A percentile compares a stretch with the other conserved stretches of the same genome.
Evolutionary conservation across 495 filamentous ascomycete genomes (phyloP).

Genomic region (Hyaloscypha variabilis): DNA sequence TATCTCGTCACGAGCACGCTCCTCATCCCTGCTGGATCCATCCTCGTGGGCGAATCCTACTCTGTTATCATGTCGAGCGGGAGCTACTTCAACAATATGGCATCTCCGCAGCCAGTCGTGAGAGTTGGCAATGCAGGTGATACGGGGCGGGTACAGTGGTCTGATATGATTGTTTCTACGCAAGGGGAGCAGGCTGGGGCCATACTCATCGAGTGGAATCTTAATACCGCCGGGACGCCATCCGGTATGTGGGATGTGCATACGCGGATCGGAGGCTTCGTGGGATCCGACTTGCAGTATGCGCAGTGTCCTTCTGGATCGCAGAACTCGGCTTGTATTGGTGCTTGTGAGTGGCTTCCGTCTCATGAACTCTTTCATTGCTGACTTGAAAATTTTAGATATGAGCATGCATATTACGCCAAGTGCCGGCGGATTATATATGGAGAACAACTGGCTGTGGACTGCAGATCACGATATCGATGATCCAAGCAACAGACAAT

Average conservation of each 20-base stretch:
- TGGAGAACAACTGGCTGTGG: conserved; percentile 68
- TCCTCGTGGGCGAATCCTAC: conserved; percentile 51
- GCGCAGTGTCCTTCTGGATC: conserved; percentile 41
- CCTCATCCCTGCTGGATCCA: conserved; percentile 58
- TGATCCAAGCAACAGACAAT: conserved; percentile 54
- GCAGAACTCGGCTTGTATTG: conserved; percentile 46
- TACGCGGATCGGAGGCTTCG: conserved; percentile 47
- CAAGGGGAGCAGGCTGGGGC: conserved; percentile 49
- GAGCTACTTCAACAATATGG: conserved; percentile 45
- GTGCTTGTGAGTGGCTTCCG: too few relatives aligned
- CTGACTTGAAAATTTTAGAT: too few relatives aligned
- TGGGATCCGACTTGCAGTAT: conserved; percentile 43
- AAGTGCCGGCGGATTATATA: conserved; percentile 48
- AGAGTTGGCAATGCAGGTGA: conserved; percentile 57
- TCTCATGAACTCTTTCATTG: too few relatives aligned
- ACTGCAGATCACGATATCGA: conserved; percentile 60
- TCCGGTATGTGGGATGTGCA: conserved; percentile 44
- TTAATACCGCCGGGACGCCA: conserved; percentile 18
- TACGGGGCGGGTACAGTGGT: conserved; percentile 58
- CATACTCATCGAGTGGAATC: conserved; percentile 41
- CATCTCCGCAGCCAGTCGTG: conserved; percentile 57
- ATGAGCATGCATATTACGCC: conserved; percentile 52
- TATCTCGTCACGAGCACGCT: conserved; percentile 51
- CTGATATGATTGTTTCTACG: conserved; percentile 57
- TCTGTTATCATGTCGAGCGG: conserved; percentile 53